Evolutionary conservation across 2,329 filamentous ascomycete genomes (phyloP).

Genomic region (Fusarium sp.): DNA sequence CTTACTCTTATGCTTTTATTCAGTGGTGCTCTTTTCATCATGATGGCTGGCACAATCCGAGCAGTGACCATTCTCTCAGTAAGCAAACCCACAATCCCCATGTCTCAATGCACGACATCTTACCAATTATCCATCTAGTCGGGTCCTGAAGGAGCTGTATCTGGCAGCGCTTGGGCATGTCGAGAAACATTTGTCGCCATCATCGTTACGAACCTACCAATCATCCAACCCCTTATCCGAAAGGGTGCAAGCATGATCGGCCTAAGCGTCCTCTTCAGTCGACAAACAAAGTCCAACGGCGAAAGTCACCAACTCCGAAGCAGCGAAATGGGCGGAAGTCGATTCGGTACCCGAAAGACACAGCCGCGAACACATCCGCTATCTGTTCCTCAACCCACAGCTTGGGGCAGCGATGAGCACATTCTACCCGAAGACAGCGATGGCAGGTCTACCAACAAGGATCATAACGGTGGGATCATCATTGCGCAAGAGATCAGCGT

Average conservation of each 20-base stretch:
- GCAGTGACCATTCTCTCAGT: slow-evolving; percentile 34
- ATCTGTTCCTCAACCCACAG: slow-evolving; percentile 23
- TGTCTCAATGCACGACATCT: neutral
- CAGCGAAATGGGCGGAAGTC: slow-evolving; percentile 24
- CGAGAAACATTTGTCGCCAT: slow-evolving; percentile 52
- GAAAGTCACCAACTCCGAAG: slow-evolving; percentile 37
- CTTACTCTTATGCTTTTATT: slow-evolving; percentile 36
- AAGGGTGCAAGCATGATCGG: slow-evolving; percentile 36
- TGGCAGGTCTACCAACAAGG: slow-evolving; percentile 1
- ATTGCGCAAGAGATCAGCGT: slow-evolving; percentile 36
- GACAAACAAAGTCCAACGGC: slow-evolving; percentile 26
- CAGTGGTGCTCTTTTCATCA: slow-evolving; percentile 36
- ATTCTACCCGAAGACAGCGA: slow-evolving; percentile 24
- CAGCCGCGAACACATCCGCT: slow-evolving; percentile 16
- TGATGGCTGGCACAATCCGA: slow-evolving; percentile 37
- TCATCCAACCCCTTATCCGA: slow-evolving; percentile 32
- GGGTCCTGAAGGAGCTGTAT: slow-evolving; percentile 29
- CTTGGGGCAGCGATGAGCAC: slow-evolving; percentile 39
- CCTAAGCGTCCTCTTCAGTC: slow-evolving; percentile 32
- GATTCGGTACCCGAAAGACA: slow-evolving; percentile 21
- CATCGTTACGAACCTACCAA: slow-evolving; percentile 48
- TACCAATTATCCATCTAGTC: slow-evolving; percentile 9
- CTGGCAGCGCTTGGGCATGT: slow-evolving; percentile 46
- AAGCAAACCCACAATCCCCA: neutral
- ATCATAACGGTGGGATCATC: slow-evolving; percentile 21